Evolutionary conservation across 2,329 filamentous ascomycete genomes (phyloP).

Genomic region (Drechslera avenae): DNA sequence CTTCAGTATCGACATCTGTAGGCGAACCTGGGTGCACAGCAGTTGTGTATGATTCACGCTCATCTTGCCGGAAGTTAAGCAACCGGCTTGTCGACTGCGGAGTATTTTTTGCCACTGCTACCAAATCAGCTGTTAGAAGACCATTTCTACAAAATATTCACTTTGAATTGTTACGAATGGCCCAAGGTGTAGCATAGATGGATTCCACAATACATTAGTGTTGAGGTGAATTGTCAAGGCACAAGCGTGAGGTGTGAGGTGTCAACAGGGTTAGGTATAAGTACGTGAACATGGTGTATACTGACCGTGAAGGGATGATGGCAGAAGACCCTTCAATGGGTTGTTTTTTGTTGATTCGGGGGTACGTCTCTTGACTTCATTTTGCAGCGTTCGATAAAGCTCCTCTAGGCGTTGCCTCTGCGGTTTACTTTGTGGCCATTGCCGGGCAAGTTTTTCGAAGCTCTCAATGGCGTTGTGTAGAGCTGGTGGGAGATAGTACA

Average conservation of each 20-base stretch:
- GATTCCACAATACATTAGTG: no score
- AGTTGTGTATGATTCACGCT: constrained; percentile 17
- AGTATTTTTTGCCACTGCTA: neutral
- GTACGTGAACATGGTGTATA: neutral
- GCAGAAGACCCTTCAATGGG: constrained; percentile 10
- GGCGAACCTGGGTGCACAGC: constrained; percentile 32
- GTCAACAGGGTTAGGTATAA: neutral
- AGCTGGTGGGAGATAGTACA: constrained; percentile 23
- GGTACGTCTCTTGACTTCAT: neutral
- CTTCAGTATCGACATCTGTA: constrained; percentile 39
- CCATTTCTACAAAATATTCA: neutral
- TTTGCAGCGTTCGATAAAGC: constrained; percentile 19
- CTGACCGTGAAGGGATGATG: constrained; percentile 16
- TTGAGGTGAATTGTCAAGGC: no score
- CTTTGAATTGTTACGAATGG: neutral
- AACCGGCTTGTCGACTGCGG: neutral
- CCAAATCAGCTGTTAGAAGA: constrained; percentile 2
- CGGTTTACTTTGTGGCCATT: neutral
- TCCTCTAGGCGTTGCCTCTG: constrained; percentile 7
- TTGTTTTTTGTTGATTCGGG: constrained; percentile 5
- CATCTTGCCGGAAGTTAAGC: neutral
- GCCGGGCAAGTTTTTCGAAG: constrained; percentile 21
- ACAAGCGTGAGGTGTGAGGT: no score
- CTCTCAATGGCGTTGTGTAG: constrained; percentile 22
- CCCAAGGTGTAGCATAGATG: no score